Evolutionary conservation across 2,329 filamentous ascomycete genomes (phyloP), one percentile per base, ranked within the genome.

Genomic region (Tolypocladium capitatum): DNA sequence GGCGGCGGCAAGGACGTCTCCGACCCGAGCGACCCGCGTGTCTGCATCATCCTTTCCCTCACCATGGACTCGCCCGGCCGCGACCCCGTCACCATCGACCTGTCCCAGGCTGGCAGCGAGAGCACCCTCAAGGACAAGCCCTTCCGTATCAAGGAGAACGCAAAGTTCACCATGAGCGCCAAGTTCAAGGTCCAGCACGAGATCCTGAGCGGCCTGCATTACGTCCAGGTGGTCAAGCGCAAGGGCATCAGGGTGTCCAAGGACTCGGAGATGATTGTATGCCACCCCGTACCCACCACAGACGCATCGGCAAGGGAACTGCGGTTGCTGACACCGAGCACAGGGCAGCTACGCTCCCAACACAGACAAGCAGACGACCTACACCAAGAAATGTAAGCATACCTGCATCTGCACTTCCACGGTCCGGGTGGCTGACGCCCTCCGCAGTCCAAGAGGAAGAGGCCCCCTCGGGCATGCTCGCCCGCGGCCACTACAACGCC

Each of bases 111-210:
- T 21, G 86, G 83, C 49, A 82, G 86, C 52, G 76, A 95, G 60
- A 73, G 78, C 4, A 78, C 76, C 14, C 83, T 98, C 55, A 94
- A 94, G 73, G 77, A 87, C 63, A 84, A 92, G 65, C 92, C 92
- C 14, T 98, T 98, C 74, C 91, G 80, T 63, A 96, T 98, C 74
- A 98, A 97, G 77, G 92, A 97, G 69, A 89, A 88, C 48, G 80
- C 84, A 58, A 84, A 81, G 58, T 98, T 97, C 73, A 87, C 85
- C 68, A 97, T 97, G 86, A 89, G 86, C 65, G 90, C 85, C 49
- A 80, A 80, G 52, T 98, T 97, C 77, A 85, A 90, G 71, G 92
- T 98, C 42, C 89, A 98, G 74, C 89, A 96, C 66, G 86, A 97
- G 69, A 91, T 98, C 56, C 78, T 97, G 48, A 92, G 86, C 58